Evolutionary conservation across 129 eudicot genomes (phyloP), one percentile per base, ranked within the genome.

Genomic region (Arctium lappa): DNA sequence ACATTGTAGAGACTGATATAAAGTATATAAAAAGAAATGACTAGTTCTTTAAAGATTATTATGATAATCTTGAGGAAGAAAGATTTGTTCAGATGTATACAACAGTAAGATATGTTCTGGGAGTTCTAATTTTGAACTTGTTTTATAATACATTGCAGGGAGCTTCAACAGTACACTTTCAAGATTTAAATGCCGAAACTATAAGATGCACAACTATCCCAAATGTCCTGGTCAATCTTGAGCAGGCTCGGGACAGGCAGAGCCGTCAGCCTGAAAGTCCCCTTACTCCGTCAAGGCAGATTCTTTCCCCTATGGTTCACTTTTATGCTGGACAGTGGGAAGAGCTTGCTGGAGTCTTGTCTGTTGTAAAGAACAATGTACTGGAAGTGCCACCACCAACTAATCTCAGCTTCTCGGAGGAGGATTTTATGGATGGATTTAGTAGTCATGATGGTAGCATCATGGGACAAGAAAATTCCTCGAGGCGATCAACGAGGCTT

Each of bases 241-340:
- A 92, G 88, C 91, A 90, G 79, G 97, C 94, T 73, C 90, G 90
- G 11, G 97, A 92, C 30, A 77, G 86, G 82, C 92, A 92, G 82
- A 86, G 86, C 85, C 91, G 88, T 15, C 97, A 88, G 83, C 90
- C 89, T 0, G 94, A 92, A 79, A 82, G 86, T 69, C 92, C 89
- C 50, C 72, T 92, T 80, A 92, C 97, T 63, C 97, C 97, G 29
- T 90, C 97, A 70, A 87, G 94, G 38, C 87, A 89, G 78, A 83
- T 79, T 29, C 75, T 92, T 74, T 69, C 92, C 16, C 97, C 97
- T 4, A 42, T n/a, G 40, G 91, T 90, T 56, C 84, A 83, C 72
- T 92, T 92, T 76, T 92, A 92, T 73, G 97, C 94, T 37, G 97
- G 97, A 74, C 94, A 92, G 12, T 92, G 92, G 94, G 97, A 92